These are phyloP conservation scores for Recurvomyces mirabilis DNA, from an alignment of 495 filamentous ascomycete species.

Conservation along the genomic window DNA sequence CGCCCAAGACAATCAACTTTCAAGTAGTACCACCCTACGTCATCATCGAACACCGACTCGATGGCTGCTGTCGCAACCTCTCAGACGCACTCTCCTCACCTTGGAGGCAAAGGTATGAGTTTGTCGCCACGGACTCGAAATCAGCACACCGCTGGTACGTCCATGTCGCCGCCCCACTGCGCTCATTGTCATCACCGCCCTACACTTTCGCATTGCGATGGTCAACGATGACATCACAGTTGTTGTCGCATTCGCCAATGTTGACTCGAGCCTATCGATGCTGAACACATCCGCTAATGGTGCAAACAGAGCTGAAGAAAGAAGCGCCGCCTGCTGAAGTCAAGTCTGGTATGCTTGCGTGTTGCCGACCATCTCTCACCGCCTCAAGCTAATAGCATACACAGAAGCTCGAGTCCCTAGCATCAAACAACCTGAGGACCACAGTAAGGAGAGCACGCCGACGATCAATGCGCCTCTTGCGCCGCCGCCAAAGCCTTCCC, in stretches of 20 bases:
- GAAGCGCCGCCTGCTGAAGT: background rate
- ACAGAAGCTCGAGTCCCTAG: constrained; percentile 11
- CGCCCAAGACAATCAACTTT: too few species aligned
- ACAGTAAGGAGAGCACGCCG: constrained; percentile 24
- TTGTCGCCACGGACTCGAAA: constrained; percentile 26
- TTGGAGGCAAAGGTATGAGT: too few species aligned
- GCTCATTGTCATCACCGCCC: background rate
- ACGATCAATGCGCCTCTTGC: constrained; percentile 50
- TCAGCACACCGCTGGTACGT: constrained; percentile 27
- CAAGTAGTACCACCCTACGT: too few species aligned
- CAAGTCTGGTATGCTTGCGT: constrained; percentile 2
- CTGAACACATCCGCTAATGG: background rate
- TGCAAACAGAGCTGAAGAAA: background rate
- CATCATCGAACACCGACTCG: too few species aligned
- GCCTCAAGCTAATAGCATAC: too few species aligned
- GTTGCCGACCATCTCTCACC: background rate
- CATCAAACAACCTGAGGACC: constrained; percentile 20
- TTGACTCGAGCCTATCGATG: background rate
- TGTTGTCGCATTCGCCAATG: too few species aligned
- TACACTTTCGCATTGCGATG: background rate
- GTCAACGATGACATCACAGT: background rate
- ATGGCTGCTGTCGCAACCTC: too few species aligned
- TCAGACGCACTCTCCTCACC: too few species aligned
- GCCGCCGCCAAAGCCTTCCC: constrained; percentile 62
- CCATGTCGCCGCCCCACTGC: background rate